Base-by-base conservation (phyloP, 2,329 filamentous ascomycete species). In the Botrytis paeoniae region DNA sequence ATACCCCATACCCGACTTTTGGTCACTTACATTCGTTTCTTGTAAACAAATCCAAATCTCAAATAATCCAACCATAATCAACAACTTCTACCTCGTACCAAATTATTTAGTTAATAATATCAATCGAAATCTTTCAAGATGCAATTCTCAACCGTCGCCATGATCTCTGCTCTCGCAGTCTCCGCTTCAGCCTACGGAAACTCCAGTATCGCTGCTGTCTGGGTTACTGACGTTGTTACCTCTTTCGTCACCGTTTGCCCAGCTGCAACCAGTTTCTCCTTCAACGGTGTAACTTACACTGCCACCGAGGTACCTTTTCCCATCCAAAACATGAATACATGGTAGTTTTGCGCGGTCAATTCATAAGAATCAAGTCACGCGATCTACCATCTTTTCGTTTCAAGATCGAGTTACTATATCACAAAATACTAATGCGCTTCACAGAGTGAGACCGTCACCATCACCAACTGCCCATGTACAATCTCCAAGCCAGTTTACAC, bases 191-290 rank as follows among this genome's bases (percentile, higher is more conserved):
- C 80, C 45, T 25, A 73, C 71, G 70, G 35, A 45, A 79, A 78
- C 72, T 68, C 71, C 60, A 85, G 84, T 84, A 20, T 37, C 4
- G 86, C 85, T 82, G 80, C 82, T 79, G 61, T 68, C 10, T 72
- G 71, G 71, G 64, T 72, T 32, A 86, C 85, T 75, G 83, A 86
- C 78, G 81, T 86, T 75, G 83, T 86, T 75, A 87, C 81, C 74
- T 82, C 85, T 61, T 85, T 83, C 76, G 84, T 85, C 75, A 80
- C 85, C 74, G 86, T 83, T 82, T 89, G 87, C 85, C 85, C 87
- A 12, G 79, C 78, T 74, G 79, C 86, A 63, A 88, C 87, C 73
- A 80, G 81, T 68, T 77, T 88, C 75, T 82, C 83, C 66, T 82
- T 84, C 80, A 82, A 83, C 75, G 80, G 80, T 74, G 78, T 83